These are phyloP conservation scores for Knoxdaviesia capensis DNA, from an alignment of 2,329 filamentous ascomycete species.

Conservation along the genomic window DNA sequence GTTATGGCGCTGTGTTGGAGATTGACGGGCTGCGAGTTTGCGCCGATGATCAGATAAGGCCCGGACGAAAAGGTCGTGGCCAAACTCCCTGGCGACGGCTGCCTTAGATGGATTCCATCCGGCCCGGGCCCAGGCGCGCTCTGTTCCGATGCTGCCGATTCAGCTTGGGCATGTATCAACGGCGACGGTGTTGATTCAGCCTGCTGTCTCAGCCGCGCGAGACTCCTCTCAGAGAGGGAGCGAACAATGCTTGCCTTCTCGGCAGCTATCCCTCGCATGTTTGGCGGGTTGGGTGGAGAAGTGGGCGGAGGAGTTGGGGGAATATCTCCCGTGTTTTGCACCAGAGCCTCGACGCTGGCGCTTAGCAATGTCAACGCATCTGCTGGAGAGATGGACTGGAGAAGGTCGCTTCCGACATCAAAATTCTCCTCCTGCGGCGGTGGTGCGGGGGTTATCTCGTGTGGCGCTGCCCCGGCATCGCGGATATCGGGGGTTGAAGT, in stretches of 20 bases:
- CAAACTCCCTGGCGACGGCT: slow-evolving; percentile 1
- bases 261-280: slow-evolving; percentile 41
- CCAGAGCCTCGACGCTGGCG: slow-evolving; percentile 48
- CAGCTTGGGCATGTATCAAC: neutral
- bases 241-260: slow-evolving; percentile 41
- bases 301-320: slow-evolving; percentile 58
- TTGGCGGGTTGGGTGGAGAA: slow-evolving; percentile 40
- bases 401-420: too few relatives aligned
- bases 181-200: slow-evolving; percentile 7
- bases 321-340: slow-evolving; percentile 55
- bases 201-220: slow-evolving; percentile 22
- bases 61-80: neutral
- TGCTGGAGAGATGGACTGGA: slow-evolving; percentile 37
- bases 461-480: too few relatives aligned
- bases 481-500: too few relatives aligned
- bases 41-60: neutral
- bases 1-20: slow-evolving; percentile 66
- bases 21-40: neutral
- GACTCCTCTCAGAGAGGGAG: slow-evolving; percentile 33
- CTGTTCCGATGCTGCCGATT: slow-evolving; percentile 1
- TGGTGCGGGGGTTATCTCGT: too few relatives aligned
- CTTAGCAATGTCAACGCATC: slow-evolving; percentile 67
- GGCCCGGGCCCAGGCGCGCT: neutral
- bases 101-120: slow-evolving; percentile 4
- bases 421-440: too few relatives aligned